Evolutionary conservation across 192 early-diverging fungal genomes (phyloP).

Genomic region (Podila epicladia): DNA sequence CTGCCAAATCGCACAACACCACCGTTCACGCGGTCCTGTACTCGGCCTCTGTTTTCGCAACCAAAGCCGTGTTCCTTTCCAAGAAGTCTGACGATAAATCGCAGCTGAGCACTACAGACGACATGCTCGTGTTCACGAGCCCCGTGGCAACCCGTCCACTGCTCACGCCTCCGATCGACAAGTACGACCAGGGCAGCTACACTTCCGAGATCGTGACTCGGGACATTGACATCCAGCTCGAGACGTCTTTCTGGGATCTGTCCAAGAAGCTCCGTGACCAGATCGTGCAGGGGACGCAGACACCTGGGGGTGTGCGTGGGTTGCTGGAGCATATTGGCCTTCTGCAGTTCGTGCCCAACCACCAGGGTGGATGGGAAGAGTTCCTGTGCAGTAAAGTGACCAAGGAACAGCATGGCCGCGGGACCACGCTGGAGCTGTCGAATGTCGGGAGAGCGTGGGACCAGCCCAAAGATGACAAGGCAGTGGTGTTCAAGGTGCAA

Average conservation of each 20-base stretch:
- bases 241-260: constrained; percentile 26
- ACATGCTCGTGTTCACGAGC: not conserved
- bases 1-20: constrained; percentile 20
- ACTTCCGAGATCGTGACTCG: constrained; percentile 19
- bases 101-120: constrained; percentile 11
- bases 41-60: constrained; percentile 18
- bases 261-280: constrained; percentile 10
- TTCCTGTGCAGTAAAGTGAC: constrained; percentile 8
- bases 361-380: constrained; percentile 24
- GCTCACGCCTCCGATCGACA: constrained; percentile 9
- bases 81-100: not conserved
- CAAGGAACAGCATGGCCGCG: constrained; percentile 36
- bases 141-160: constrained; percentile 16
- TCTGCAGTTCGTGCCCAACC: constrained; percentile 14
- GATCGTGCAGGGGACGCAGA: constrained; percentile 3
- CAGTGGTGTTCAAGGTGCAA: constrained; percentile 1
- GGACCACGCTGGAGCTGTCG: constrained; percentile 20
- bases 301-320: not conserved
- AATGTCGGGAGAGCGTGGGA: constrained; percentile 29
- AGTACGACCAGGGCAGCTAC: constrained; percentile 15
- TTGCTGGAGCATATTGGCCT: constrained; percentile 20
- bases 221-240: constrained; percentile 11
- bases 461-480: not conserved
- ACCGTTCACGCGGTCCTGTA: constrained; percentile 19
- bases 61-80: constrained; percentile 31